Percentiles rank a stretch among this genome's conserved stretches.
phyloP scores from a whole-genome alignment of 805 yeast species.

The Myxozyma neglecta region DNA sequence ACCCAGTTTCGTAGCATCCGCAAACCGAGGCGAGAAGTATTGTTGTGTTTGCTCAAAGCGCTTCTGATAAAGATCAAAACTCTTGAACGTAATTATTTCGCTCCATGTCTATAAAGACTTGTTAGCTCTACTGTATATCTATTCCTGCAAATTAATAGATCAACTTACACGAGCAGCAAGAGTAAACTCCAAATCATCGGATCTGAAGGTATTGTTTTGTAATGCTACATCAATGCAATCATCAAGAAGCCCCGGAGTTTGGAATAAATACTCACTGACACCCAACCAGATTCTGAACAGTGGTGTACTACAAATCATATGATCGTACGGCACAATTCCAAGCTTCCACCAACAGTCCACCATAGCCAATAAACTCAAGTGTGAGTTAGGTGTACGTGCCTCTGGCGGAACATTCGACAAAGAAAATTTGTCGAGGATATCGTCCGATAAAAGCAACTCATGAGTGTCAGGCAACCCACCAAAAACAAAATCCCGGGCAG shows the following conservation, averaged over 20 bases:
- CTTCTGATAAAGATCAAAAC: slow-evolving; percentile 65
- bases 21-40: slow-evolving; percentile 83
- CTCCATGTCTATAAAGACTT: slow-evolving; percentile 58
- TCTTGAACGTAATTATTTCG: slow-evolving; percentile 70
- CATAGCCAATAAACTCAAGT: slow-evolving; percentile 80
- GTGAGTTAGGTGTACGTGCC: slow-evolving; percentile 75
- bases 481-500: slow-evolving; percentile 76
- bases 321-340: slow-evolving; percentile 90
- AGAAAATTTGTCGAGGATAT: slow-evolving; percentile 77
- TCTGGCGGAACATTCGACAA: slow-evolving; percentile 67
- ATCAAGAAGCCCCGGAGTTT: slow-evolving; percentile 80
- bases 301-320: slow-evolving; percentile 95
- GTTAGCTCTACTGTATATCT: background rate
- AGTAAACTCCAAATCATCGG: slow-evolving; percentile 89
- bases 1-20: slow-evolving; percentile 85
- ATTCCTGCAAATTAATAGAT: slow-evolving; percentile 27
- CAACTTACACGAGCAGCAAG: slow-evolving; percentile 66
- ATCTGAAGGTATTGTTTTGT: slow-evolving; percentile 65
- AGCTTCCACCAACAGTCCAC: slow-evolving; percentile 91
- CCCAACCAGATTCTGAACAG: slow-evolving; percentile 88
- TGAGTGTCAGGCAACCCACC: slow-evolving; percentile 53
- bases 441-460: slow-evolving; percentile 69
- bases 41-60: slow-evolving; percentile 77
- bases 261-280: slow-evolving; percentile 86
- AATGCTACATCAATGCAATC: slow-evolving; percentile 74